Evolutionary conservation across 805 yeast genomes (phyloP), one percentile per base, ranked within the genome.

Genomic region (Yarrowia porcina): DNA sequence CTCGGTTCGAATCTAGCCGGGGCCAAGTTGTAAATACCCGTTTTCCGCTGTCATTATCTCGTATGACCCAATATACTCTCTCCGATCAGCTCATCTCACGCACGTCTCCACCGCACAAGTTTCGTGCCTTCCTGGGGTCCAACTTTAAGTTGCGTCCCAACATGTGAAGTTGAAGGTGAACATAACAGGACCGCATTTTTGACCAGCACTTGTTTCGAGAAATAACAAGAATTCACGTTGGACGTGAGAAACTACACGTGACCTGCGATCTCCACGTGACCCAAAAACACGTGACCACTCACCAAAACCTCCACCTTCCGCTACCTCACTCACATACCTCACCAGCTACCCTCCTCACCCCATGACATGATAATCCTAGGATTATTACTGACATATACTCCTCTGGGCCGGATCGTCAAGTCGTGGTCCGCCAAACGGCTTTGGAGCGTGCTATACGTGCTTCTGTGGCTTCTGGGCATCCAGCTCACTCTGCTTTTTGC

Each of bases 401-500:
- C 59, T 6, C 32, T 52, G 33, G 59, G 59, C 23, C 42, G 44
- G 17, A 39, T 52, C 12, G 25, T 35, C 25, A 25, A 18, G 11
- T 20, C 8, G 13, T 36, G 42, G 59, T 52, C 59, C 13, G 44
- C 44, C 23, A 52, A 52, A 52, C 42, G 44, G 23, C 59, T 52
- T 17, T 52, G 59, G 59, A 52, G 44, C 59, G n/a, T 52, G 12
- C 32, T 52, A 7, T 35, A 35, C 33, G 33, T 52, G 44, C 59
- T 52, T 35, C 33, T 52, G 44, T 52, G 59, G 59, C 59, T 52
- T 3, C 44, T 52, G 44, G 59, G 59, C 44, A 36, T 52, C 44
- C 61, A 56, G 15, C 36, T 56, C 20, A 39, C 61, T 11, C 49
- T 56, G 2, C 30, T 63, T 11, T 15, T 64, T 18, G 71, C 72